A percentile compares a stretch with the other conserved stretches of the same genome.
Conservation (phyloP, 1,139 yeast genomes). For the Nakaseomyces sp. region DNA sequence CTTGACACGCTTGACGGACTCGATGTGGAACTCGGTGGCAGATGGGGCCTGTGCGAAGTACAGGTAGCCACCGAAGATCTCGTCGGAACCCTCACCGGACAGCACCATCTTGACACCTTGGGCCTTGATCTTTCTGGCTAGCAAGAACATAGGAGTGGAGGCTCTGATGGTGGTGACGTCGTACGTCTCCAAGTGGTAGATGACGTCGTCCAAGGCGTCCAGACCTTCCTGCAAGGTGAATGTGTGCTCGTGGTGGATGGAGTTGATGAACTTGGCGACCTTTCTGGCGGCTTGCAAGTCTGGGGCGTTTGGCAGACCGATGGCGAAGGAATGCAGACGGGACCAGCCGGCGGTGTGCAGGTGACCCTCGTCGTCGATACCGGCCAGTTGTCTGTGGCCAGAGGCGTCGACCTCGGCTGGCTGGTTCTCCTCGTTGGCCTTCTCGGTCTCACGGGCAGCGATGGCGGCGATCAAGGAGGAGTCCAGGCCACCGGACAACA, state of each 20-base stretch:
- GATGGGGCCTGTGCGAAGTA: constrained; percentile 96
- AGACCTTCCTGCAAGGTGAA: constrained; percentile 94
- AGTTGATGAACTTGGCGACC: constrained; percentile 91
- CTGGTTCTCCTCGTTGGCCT: constrained; percentile 48
- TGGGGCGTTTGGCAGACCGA: constrained; percentile 97
- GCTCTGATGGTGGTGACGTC: constrained; percentile 99
- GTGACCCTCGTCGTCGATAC: constrained; percentile 83
- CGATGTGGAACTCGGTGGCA: constrained; percentile 85
- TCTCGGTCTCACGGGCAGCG: constrained; percentile 90
- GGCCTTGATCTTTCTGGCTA: constrained; percentile 95
- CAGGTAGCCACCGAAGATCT: constrained; percentile 95
- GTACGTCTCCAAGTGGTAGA: constrained; percentile 90
- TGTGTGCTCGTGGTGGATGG: constrained; percentile 95
- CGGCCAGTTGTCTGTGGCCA: constrained; percentile 56
- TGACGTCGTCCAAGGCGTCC: constrained; percentile 91
- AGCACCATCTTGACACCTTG: constrained; percentile 99
- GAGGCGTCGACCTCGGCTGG: constrained; percentile 35
- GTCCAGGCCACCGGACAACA: constrained; percentile 93
- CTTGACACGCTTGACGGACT: constrained; percentile 91
- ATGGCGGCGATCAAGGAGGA: constrained; percentile 93
- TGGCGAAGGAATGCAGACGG: constrained; percentile 87
- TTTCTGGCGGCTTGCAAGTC: constrained; percentile 93
- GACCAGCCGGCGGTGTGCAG: constrained; percentile 74
- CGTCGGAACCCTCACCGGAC: constrained; percentile 98
- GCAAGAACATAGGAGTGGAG: constrained; percentile 95